A percentile compares a stretch with the other conserved stretches of the same genome.
These are phyloP conservation scores for Acorus calamus DNA, from an alignment of 106 monocot genomes.

Conservation along the genomic window DNA sequence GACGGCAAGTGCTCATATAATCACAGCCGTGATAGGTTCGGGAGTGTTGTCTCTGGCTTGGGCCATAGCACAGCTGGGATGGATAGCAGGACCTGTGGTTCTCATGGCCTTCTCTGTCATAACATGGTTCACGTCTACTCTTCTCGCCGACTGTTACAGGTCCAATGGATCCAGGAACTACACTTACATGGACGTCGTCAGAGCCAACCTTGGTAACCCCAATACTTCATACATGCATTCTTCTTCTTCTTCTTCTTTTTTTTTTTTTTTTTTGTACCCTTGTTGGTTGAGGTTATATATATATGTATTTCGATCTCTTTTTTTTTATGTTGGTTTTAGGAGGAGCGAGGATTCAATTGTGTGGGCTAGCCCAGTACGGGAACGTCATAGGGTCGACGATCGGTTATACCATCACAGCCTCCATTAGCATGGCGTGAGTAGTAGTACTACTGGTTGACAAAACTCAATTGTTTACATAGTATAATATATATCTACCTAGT, in stretches of 20 bases:
- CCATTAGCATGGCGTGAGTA: slow-evolving; percentile 83
- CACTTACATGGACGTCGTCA: slow-evolving; percentile 23
- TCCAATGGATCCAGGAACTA: slow-evolving; percentile 20
- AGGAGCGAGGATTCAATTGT: slow-evolving; percentile 30
- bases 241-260: too few species aligned
- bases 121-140: slow-evolving; percentile 9
- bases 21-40: too few species aligned
- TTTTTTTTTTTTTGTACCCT: too few species aligned
- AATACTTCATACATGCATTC: too few species aligned
- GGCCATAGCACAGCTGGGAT: too few species aligned
- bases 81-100: too few species aligned
- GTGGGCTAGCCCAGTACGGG: slow-evolving; percentile 63
- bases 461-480: not conserved
- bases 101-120: too few species aligned
- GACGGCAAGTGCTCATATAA: too few species aligned
- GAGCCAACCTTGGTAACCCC: slow-evolving; percentile 18
- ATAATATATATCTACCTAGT: too few species aligned
- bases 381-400: slow-evolving; percentile 67
- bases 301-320: too few species aligned
- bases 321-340: slow-evolving; percentile 25
- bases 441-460: not conserved
- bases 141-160: slow-evolving; percentile 20
- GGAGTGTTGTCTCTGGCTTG: too few species aligned
- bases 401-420: slow-evolving; percentile 78
- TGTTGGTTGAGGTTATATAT: too few species aligned